A percentile compares a stretch with the other conserved stretches of the same genome.
These are phyloP conservation scores for Salvia splendens DNA, from an alignment of 257 asterid species.

Conservation along the genomic window DNA sequence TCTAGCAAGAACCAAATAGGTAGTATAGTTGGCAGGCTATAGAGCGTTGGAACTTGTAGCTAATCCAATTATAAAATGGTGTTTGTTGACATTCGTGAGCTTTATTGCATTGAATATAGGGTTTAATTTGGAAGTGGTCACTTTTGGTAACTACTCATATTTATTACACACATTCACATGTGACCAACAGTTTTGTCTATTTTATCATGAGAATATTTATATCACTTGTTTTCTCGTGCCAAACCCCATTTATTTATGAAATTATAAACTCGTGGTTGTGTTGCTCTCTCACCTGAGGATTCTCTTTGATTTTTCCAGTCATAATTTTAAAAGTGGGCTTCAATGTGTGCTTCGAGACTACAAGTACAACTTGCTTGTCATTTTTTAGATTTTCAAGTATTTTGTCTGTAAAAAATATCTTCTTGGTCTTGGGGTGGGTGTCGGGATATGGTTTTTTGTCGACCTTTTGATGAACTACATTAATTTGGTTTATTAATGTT, in stretches of 20 bases:
- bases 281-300: slow-evolving; percentile 27
- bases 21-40: slow-evolving; percentile 8
- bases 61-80: slow-evolving; percentile 19
- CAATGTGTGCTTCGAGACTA: slow-evolving; percentile 29
- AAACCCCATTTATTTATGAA: slow-evolving; percentile 14
- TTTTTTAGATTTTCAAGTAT: slow-evolving; percentile 5
- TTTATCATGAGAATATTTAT: neutral
- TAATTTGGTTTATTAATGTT: too few relatives aligned
- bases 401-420: slow-evolving; percentile 20
- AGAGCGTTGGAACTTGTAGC: slow-evolving; percentile 37
- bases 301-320: neutral
- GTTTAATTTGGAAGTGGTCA: neutral
- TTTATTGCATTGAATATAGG: slow-evolving; percentile 22
- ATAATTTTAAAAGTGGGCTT: slow-evolving; percentile 15
- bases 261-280: neutral
- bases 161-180: slow-evolving; percentile 13
- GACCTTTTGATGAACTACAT: neutral
- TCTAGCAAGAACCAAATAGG: neutral
- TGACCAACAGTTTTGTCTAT: slow-evolving; percentile 4
- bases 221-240: slow-evolving; percentile 26
- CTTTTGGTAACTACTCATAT: neutral
- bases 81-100: slow-evolving; percentile 26
- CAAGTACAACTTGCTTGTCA: slow-evolving; percentile 27
- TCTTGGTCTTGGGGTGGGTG: neutral
- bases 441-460: neutral